Percentiles rank a stretch among this genome's conserved stretches.
Evolutionary conservation across 495 filamentous ascomycete species (phyloP).

Genomic region (Zalerion maritima): DNA sequence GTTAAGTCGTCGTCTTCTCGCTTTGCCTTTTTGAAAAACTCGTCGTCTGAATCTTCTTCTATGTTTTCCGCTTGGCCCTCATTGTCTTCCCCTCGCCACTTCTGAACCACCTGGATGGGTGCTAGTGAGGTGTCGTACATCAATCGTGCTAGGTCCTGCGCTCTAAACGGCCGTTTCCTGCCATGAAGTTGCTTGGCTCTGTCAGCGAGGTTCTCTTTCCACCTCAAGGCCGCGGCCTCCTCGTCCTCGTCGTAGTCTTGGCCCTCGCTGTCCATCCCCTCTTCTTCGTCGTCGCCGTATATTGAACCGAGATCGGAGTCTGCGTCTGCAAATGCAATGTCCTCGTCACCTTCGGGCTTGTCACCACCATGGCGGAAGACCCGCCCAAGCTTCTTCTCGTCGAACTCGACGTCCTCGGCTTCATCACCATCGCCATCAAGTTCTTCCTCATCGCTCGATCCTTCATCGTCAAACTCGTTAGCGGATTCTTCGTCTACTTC

Average conservation of each 20-base stretch:
- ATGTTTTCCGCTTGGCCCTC: conserved; percentile 33
- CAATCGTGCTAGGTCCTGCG: conserved; percentile 63
- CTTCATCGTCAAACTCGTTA: conserved; percentile 38
- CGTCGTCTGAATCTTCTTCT: conserved; percentile 55
- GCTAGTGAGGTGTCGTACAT: conserved; percentile 77
- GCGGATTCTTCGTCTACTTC: conserved; percentile 39
- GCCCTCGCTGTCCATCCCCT: conserved; percentile 32
- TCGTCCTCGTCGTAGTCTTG: conserved; percentile 46
- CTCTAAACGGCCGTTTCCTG: conserved; percentile 51
- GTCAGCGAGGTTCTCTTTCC: conserved; percentile 76
- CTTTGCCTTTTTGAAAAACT: conserved; percentile 71
- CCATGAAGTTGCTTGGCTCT: conserved; percentile 60
- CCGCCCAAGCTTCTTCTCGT: conserved; percentile 39
- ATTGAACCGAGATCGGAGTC: conserved; percentile 91
- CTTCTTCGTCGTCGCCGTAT: conserved; percentile 54
- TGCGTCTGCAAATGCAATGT: conserved; percentile 81
- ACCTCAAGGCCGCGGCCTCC: conserved; percentile 51
- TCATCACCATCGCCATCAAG: conserved; percentile 46
- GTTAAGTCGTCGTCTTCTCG: conserved; percentile 42
- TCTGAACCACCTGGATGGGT: conserved; percentile 56
- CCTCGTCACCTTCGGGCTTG: conserved; percentile 25
- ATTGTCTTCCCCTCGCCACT: conserved; percentile 58
- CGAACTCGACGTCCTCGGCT: conserved; percentile 39
- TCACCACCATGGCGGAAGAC: conserved; percentile 33
- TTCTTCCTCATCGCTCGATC: conserved; percentile 43